Evolutionary conservation across 2,329 filamentous ascomycete species (phyloP).

Genomic region (Pyricularia sp.): DNA sequence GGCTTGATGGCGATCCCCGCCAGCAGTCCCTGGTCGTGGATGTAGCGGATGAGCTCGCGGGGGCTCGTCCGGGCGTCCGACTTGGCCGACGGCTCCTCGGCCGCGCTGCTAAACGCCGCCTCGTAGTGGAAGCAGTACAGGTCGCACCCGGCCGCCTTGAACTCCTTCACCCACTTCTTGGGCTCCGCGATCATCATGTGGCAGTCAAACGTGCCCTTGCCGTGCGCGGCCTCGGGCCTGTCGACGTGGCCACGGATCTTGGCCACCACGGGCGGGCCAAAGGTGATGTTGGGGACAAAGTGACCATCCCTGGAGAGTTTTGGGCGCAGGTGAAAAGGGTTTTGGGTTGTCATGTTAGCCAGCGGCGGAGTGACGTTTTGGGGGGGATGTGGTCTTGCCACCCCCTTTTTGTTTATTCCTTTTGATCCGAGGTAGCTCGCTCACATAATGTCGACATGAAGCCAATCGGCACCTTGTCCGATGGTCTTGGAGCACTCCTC

Average conservation of each 20-base stretch:
- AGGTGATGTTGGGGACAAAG: conserved; percentile 97
- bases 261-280: conserved; percentile 86
- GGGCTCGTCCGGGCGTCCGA: conserved; percentile 66
- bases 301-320: conserved; percentile 63
- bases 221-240: conserved; percentile 47
- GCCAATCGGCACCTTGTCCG: conserved; percentile 75
- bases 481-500: conserved; percentile 80
- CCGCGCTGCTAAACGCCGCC: conserved; percentile 78
- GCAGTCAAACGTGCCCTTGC: conserved; percentile 92
- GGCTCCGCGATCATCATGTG: conserved; percentile 99
- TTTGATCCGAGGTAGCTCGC: conserved; percentile 12
- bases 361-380: not conserved
- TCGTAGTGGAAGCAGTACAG: conserved; percentile 99
- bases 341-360: not conserved
- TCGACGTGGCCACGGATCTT: conserved; percentile 84
- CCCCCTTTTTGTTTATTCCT: conserved; percentile 1
- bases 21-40: conserved; percentile 76
- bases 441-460: conserved; percentile 84
- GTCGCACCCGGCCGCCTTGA: conserved; percentile 86
- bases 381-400: not conserved
- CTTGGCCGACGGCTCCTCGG: conserved; percentile 60
- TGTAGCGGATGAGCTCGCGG: conserved; percentile 74
- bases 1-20: conserved; percentile 96
- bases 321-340: not conserved
- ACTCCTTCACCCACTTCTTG: conserved; percentile 95